Evolutionary conservation across 2,329 filamentous ascomycete species (phyloP), one percentile per base, ranked within the genome.

Genomic region (Coniella lustricola): DNA sequence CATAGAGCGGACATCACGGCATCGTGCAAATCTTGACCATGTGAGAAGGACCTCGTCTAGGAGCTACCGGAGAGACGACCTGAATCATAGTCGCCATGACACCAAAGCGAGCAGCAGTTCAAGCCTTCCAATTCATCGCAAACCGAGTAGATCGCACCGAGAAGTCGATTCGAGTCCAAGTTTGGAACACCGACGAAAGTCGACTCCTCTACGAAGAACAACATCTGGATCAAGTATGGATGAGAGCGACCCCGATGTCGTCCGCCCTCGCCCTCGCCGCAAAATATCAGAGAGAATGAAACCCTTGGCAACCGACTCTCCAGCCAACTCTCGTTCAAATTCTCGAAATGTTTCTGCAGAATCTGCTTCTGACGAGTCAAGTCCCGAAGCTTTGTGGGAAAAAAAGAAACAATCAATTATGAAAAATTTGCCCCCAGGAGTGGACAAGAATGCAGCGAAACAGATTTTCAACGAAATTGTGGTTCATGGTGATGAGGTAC

Each of bases 391-490:
- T 17, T 69, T 71, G 9, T 86, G 81, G 76, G 78, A 85, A 54
- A 73, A 72, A 45, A 79, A 76, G 42, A 80, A 87, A 54, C 70
- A 74, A 42, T 65, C 75, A 8, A 72, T 95, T 18, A 70, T 96
- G 60, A 89, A 87, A 60, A 84, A 84, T 49, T 68, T 97, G 1
- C 90, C 90, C 0, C 77, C 82, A 46, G 90, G 90, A 0, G 80
- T 96, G 3, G 93, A 98, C 60, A 79, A 84, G 55, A 72, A 76
- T 21, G 87, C 90, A 3, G 93, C 91, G 0, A 87, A 87, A 60
- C 89, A 96, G 54, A 96, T 98, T 25, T 74, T 97, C 50, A 96
- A 96, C 60, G 93, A 98, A 56, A 94, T 98, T 51, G 86, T 98
- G 3, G 84, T 97, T 13, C 82, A 91, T 54, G 93, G 93, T 7